phyloP scores from a whole-genome alignment of 2,329 filamentous ascomycete genomes.

The Aspergillus arachidicola region DNA sequence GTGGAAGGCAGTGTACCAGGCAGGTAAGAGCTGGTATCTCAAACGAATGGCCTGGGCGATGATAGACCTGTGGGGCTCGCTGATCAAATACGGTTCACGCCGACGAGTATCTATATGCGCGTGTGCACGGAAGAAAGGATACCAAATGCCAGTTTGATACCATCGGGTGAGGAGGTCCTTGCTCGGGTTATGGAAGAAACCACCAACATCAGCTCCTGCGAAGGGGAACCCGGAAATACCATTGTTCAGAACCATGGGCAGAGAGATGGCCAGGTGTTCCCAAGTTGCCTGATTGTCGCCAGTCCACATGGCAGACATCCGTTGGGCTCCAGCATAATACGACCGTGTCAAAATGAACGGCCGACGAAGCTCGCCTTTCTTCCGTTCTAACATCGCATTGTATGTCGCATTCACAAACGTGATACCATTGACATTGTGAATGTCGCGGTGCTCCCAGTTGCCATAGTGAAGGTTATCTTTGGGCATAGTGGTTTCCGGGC shows the following conservation, averaged over 20 bases:
- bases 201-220: conserved; percentile 90
- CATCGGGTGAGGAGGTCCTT: conserved; percentile 89
- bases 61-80: conserved; percentile 82
- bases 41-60: conserved; percentile 85
- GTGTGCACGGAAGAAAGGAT: conserved; percentile 96
- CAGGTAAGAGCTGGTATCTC: conserved; percentile 83
- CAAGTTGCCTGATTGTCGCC: conserved; percentile 95
- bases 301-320: conserved; percentile 95
- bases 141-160: conserved; percentile 97
- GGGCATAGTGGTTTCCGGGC: conserved; percentile 96
- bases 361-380: conserved; percentile 80
- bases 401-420: conserved; percentile 95
- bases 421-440: conserved; percentile 94
- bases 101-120: conserved; percentile 95
- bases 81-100: conserved; percentile 86
- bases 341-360: conserved; percentile 92
- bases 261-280: conserved; percentile 83
- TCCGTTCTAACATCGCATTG: conserved; percentile 78
- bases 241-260: conserved; percentile 92
- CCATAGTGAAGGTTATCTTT: conserved; percentile 94
- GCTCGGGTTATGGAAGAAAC: conserved; percentile 96
- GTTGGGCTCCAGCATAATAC: conserved; percentile 89
- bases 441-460: conserved; percentile 93
- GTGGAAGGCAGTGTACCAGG: conserved; percentile 97
- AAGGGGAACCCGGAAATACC: conserved; percentile 94